Evolutionary conservation across 306 rosid species (phyloP).

Genomic region (Trichosanthes cucumerina): DNA sequence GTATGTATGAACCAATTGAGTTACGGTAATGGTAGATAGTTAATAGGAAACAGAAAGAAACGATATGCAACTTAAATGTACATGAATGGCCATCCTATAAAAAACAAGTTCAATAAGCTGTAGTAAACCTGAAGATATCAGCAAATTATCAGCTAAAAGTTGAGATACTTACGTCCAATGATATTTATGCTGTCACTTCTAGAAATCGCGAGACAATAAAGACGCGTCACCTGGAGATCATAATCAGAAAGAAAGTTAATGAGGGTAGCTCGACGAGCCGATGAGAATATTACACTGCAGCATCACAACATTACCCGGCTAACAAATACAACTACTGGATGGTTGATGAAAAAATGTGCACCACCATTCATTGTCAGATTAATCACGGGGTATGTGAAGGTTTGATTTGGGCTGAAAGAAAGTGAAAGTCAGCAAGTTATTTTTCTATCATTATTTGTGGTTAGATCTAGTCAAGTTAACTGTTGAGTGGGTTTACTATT

Average conservation of each 20-base stretch:
- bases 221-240: slow-evolving; percentile 25
- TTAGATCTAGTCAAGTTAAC: background rate
- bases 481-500: background rate
- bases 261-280: background rate
- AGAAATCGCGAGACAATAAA: slow-evolving; percentile 48
- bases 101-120: background rate
- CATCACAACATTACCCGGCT: slow-evolving; percentile 18
- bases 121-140: background rate
- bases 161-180: slow-evolving; percentile 79
- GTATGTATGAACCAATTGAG: background rate
- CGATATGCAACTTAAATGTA: background rate
- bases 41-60: background rate
- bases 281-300: background rate
- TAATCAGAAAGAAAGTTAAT: slow-evolving; percentile 11
- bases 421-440: background rate
- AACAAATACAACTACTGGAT: slow-evolving; percentile 18
- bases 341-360: slow-evolving; percentile 26
- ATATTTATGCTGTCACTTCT: slow-evolving; percentile 57
- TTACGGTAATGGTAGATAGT: background rate
- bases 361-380: slow-evolving; percentile 88
- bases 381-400: slow-evolving; percentile 25
- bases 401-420: slow-evolving; percentile 7
- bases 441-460: background rate
- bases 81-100: background rate
- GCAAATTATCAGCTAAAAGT: background rate